Conservation (phyloP, 192 early-diverging fungal genomes). For the Coemansia sp. region DNA sequence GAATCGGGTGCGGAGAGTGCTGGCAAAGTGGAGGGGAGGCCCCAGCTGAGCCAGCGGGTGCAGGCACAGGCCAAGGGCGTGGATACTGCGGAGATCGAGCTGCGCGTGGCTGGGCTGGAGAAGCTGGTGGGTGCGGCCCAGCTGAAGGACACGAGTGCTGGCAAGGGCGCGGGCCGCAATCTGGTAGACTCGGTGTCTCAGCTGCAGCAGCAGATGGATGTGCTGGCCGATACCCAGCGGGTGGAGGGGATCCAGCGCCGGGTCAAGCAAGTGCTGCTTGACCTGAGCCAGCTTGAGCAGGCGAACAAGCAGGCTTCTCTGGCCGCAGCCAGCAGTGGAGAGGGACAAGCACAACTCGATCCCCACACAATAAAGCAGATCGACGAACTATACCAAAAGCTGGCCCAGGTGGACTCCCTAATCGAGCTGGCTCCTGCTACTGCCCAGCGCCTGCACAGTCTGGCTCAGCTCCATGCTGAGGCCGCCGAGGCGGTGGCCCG, state of each 20-base stretch:
- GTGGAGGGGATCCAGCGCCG: constrained; percentile 50
- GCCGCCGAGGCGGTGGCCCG: constrained; percentile 74
- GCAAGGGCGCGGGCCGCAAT: constrained; percentile 52
- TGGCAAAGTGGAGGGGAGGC: too few relatives aligned
- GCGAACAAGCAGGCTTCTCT: constrained; percentile 5
- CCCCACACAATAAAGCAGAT: constrained; percentile 18
- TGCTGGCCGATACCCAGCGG: constrained; percentile 40
- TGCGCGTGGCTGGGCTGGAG: constrained; percentile 35
- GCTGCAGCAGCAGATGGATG: constrained; percentile 38
- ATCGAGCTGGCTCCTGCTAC: constrained; percentile 76
- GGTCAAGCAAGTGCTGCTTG: constrained; percentile 41
- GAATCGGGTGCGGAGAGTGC: neutral
- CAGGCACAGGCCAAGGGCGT: neutral
- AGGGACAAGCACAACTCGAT: constrained; percentile 11
- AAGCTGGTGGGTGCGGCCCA: constrained; percentile 14
- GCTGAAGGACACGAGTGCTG: neutral
- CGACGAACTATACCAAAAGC: constrained; percentile 42
- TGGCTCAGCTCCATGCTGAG: constrained; percentile 79
- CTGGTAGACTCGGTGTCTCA: constrained; percentile 64
- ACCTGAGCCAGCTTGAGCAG: constrained; percentile 41
- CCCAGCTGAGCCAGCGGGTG: too few relatives aligned
- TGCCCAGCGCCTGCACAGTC: constrained; percentile 70
- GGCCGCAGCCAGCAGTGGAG: constrained; percentile 5
- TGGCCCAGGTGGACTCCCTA: constrained; percentile 72
- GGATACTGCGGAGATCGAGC: constrained; percentile 13